phyloP scores from a whole-genome alignment of 2,329 filamentous ascomycete genomes.

The Chalara sp. region DNA sequence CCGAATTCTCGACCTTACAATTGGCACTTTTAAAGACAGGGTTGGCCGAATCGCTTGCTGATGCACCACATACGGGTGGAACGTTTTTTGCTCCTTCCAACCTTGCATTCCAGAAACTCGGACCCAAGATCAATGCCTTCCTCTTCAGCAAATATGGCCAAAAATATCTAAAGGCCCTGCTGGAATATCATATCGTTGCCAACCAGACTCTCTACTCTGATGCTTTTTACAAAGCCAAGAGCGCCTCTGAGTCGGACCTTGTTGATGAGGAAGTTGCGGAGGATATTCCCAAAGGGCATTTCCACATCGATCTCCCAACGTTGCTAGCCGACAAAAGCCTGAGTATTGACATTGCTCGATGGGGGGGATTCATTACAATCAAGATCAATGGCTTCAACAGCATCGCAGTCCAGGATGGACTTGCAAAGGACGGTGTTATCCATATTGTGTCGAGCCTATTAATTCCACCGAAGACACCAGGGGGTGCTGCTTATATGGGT shows the following conservation, averaged over 20 bases:
- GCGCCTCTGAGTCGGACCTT: constrained; percentile 7
- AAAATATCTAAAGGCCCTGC: constrained; percentile 69
- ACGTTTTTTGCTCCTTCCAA: constrained; percentile 82
- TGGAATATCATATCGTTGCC: constrained; percentile 72
- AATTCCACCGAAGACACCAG: constrained; percentile 56
- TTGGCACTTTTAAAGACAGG: constrained; percentile 70
- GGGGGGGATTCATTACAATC: constrained; percentile 62
- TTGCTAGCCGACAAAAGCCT: constrained; percentile 60
- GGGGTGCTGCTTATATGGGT: constrained; percentile 31
- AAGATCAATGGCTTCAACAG: constrained; percentile 67
- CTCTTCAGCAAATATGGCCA: constrained; percentile 72
- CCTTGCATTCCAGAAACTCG: constrained; percentile 70
- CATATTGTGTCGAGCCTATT: constrained; percentile 69
- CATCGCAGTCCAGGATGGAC: constrained; percentile 61
- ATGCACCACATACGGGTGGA: constrained; percentile 49
- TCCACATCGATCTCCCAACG: constrained; percentile 66
- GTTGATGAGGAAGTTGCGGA: constrained; percentile 18
- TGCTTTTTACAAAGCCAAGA: constrained; percentile 57
- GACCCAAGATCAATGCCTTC: constrained; percentile 70
- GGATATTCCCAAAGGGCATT: constrained; percentile 29
- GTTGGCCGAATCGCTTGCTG: constrained; percentile 53
- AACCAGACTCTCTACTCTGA: constrained; percentile 79
- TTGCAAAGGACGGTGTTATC: constrained; percentile 75
- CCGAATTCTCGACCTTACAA: constrained; percentile 71
- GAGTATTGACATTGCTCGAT: constrained; percentile 63